phyloP scores from a whole-genome alignment of 2,329 filamentous ascomycete species.

The Diaporthe ilicicola region DNA sequence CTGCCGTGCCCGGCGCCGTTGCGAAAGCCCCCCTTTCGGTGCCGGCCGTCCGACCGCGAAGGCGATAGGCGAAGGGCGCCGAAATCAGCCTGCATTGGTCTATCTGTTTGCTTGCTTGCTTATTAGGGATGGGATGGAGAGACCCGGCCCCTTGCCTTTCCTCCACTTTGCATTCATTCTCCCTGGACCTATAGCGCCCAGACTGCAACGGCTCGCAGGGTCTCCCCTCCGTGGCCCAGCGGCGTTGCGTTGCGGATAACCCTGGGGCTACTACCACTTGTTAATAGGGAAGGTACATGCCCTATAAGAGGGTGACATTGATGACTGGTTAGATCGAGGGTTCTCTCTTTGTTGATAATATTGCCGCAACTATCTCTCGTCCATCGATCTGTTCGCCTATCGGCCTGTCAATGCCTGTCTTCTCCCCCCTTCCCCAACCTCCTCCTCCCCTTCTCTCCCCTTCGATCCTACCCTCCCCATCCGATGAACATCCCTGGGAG shows the following conservation, averaged over 20 bases:
- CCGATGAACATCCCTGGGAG: neutral
- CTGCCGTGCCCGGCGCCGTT: constrained; percentile 21
- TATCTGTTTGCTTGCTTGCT: too few species aligned
- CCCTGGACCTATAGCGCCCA: neutral
- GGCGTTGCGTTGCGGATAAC: neutral
- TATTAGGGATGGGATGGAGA: neutral
- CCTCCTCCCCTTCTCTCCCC: neutral
- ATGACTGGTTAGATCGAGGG: neutral
- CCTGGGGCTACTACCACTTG: neutral
- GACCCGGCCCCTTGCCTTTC: neutral
- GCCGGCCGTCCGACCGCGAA: constrained; percentile 5
- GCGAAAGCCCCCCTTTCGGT: neutral
- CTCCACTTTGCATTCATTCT: neutral
- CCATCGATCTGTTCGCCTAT: neutral
- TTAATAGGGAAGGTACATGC: neutral
- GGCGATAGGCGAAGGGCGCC: neutral
- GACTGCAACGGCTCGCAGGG: neutral
- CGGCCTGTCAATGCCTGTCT: too few species aligned
- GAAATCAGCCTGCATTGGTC: constrained; percentile 13
- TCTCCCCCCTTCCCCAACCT: neutral
- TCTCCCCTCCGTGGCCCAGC: neutral
- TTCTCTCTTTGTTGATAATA: neutral
- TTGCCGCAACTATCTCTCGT: neutral
- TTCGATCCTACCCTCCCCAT: constrained; percentile 2
- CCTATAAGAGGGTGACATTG: neutral